Evolutionary conservation across 2,329 filamentous ascomycete genomes (phyloP).

Genomic region (Colletotrichum cereale): DNA sequence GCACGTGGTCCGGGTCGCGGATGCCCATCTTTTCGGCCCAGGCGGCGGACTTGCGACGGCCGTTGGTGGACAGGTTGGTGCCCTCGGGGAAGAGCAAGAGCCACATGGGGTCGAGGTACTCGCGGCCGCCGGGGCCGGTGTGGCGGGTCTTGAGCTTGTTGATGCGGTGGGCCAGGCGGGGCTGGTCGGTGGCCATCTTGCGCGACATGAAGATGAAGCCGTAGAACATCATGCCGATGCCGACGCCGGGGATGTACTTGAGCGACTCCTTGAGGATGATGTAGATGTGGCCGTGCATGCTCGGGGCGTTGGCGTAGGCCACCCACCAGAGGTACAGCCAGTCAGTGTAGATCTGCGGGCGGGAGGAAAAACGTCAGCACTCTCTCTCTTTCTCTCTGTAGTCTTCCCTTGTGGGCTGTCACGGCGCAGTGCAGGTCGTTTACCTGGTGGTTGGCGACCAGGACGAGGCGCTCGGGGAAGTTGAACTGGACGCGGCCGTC

Average conservation of each 20-base stretch:
- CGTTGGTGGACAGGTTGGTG: conserved; percentile 82
- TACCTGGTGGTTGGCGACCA: conserved; percentile 90
- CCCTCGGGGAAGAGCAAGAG: conserved; percentile 89
- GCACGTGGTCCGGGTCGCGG: conserved; percentile 78
- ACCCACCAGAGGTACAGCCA: conserved; percentile 97
- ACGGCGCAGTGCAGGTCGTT: conserved; percentile 1
- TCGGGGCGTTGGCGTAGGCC: conserved; percentile 80
- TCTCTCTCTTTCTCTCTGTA: conserved; percentile 30
- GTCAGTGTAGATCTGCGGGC: conserved; percentile 80
- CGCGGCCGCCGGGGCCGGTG: conserved; percentile 64
- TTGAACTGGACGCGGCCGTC: conserved; percentile 82
- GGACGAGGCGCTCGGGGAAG: conserved; percentile 84
- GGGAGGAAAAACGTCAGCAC: background rate
- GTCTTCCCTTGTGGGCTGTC: conserved; percentile 7
- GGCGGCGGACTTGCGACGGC: conserved; percentile 75
- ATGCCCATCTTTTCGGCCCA: conserved; percentile 84
- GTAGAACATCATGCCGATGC: conserved; percentile 86
- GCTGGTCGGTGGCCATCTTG: conserved; percentile 85
- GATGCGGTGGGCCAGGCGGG: conserved; percentile 80
- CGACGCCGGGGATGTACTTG: conserved; percentile 83
- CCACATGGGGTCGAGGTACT: conserved; percentile 86
- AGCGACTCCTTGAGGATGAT: conserved; percentile 92
- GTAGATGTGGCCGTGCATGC: conserved; percentile 87
- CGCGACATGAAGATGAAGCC: conserved; percentile 93
- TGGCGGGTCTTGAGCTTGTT: conserved; percentile 73